These are phyloP conservation scores for Schizosaccharomyces osmophilus DNA, from an alignment of 805 yeast species.

Conservation along the genomic window DNA sequence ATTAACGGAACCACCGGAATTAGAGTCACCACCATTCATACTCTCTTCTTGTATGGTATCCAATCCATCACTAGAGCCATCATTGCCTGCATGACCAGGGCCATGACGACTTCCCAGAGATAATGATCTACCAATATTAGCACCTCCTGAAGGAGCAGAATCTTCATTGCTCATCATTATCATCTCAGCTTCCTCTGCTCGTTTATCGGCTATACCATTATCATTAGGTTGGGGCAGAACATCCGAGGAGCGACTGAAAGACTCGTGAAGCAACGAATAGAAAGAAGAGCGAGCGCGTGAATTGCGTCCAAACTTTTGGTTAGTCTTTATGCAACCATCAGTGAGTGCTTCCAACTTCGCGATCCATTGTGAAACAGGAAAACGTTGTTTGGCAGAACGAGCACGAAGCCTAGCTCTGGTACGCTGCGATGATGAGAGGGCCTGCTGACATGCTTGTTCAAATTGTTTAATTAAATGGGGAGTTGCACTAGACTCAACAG, in stretches of 20 bases:
- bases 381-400: conserved; percentile 1
- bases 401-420: conserved; percentile 2
- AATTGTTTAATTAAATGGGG: conserved; percentile 1
- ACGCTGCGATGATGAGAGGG: neutral
- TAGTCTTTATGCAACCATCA: neutral
- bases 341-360: neutral
- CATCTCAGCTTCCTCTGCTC: neutral
- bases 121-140: neutral
- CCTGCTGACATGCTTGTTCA: conserved; percentile 1
- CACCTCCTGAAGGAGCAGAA: neutral
- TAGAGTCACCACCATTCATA: neutral
- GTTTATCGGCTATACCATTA: neutral
- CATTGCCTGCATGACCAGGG: neutral
- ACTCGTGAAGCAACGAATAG: neutral
- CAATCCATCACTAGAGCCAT: neutral
- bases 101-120: conserved; percentile 1
- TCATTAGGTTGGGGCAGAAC: neutral
- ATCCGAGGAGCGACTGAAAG: neutral
- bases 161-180: neutral
- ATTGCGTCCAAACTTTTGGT: neutral
- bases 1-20: neutral
- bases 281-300: neutral
- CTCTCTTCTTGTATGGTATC: conserved; percentile 1
- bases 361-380: conserved; percentile 1
- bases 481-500: conserved; percentile 1